Conservation (phyloP, 2,329 filamentous ascomycete genomes). For the Emergomyces africanus region DNA sequence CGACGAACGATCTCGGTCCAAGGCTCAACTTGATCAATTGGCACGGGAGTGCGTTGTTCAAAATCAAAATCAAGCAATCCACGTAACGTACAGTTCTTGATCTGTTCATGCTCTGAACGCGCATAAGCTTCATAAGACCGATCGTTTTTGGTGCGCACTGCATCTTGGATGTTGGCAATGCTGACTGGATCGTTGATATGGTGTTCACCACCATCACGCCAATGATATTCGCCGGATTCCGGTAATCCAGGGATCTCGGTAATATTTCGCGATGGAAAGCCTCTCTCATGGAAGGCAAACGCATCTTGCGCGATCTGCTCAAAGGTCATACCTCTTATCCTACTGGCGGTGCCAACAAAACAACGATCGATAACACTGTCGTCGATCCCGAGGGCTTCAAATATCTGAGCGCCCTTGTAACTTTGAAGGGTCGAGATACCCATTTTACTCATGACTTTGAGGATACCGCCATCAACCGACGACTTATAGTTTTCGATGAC, state of each 20-base stretch:
- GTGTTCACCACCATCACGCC: constrained; percentile 89
- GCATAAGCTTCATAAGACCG: constrained; percentile 98
- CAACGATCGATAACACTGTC: constrained; percentile 86
- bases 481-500: constrained; percentile 95
- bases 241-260: constrained; percentile 65
- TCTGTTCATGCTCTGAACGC: constrained; percentile 82
- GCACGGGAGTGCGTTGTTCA: constrained; percentile 69
- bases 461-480: constrained; percentile 87
- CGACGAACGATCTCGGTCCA: constrained; percentile 97
- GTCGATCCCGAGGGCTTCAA: constrained; percentile 87
- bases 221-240: constrained; percentile 95
- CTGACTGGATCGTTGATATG: constrained; percentile 91
- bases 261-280: constrained; percentile 71
- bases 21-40: constrained; percentile 92
- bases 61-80: constrained; percentile 95
- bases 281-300: constrained; percentile 88
- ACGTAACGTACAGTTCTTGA: constrained; percentile 90
- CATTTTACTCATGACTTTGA: constrained; percentile 99
- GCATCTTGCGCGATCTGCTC: constrained; percentile 88
- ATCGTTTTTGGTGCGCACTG: constrained; percentile 92
- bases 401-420: constrained; percentile 97
- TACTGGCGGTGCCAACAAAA: constrained; percentile 87
- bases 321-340: constrained; percentile 89
- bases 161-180: constrained; percentile 95
- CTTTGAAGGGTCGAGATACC: constrained; percentile 92